Evolutionary conservation across 768 basidiomycete genomes (phyloP).

Genomic region (Lentinula boryana): DNA sequence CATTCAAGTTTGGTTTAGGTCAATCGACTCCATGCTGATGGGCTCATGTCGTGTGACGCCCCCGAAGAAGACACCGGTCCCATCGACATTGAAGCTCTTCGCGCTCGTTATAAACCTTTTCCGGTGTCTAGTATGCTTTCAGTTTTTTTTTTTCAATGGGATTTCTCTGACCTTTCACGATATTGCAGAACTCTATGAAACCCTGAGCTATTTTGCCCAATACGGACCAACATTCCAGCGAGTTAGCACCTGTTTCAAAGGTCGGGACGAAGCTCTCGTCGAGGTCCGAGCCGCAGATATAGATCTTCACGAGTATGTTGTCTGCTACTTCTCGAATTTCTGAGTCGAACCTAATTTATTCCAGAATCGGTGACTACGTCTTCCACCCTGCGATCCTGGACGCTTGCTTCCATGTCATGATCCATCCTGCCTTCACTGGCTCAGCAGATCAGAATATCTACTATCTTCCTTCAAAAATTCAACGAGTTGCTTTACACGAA

Average conservation of each 20-base stretch:
- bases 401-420: constrained; percentile 17
- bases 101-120: too few species aligned
- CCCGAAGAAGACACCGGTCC: too few species aligned
- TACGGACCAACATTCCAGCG: background rate
- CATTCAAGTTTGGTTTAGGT: background rate
- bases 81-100: background rate
- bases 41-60: background rate
- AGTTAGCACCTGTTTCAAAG: background rate
- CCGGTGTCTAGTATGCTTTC: too few species aligned
- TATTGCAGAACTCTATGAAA: background rate
- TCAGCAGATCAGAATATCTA: constrained; percentile 14
- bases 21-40: background rate
- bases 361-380: constrained; percentile 10
- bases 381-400: constrained; percentile 26
- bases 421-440: constrained; percentile 13
- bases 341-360: background rate
- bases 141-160: too few species aligned
- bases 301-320: background rate
- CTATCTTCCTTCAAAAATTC: constrained; percentile 18
- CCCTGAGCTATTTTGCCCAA: background rate
- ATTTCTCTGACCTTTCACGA: too few species aligned
- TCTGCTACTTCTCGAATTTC: background rate
- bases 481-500: background rate
- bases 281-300: constrained; percentile 15
- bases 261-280: constrained; percentile 17